Percentiles rank a stretch among this genome's conserved stretches.
Conservation (phyloP, 805 yeast species). For the Wickerhamiella vanderwaltii region DNA sequence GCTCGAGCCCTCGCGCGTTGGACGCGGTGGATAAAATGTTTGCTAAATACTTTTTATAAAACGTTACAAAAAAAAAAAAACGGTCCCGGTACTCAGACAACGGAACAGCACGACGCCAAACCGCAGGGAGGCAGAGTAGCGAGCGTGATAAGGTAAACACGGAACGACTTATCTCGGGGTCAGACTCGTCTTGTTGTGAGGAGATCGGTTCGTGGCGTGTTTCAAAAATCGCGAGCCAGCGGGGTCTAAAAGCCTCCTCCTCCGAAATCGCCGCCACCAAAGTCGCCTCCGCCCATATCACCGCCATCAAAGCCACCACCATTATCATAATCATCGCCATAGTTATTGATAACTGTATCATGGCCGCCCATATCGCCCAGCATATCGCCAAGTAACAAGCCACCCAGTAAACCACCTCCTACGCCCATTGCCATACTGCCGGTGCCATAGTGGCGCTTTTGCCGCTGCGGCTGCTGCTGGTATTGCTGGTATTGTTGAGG, state of each 20-base stretch:
- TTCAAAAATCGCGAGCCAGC: neutral
- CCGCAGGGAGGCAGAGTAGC: too few relatives aligned
- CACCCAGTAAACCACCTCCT: conserved; percentile 26
- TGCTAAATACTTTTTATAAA: too few relatives aligned
- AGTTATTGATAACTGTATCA: conserved; percentile 29
- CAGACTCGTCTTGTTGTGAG: too few relatives aligned
- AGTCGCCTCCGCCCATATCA: conserved; percentile 9
- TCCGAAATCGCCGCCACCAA: conserved; percentile 13
- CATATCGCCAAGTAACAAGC: conserved; percentile 22
- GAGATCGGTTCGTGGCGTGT: too few relatives aligned
- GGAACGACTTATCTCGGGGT: too few relatives aligned
- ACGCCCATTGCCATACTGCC: conserved; percentile 33
- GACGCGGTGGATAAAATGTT: too few relatives aligned
- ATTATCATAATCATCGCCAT: conserved; percentile 18
- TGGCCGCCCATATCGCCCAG: conserved; percentile 14
- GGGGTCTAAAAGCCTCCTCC: conserved; percentile 10
- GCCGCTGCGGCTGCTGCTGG: conserved; percentile 22
- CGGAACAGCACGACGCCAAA: too few relatives aligned
- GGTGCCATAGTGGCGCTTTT: conserved; percentile 23
- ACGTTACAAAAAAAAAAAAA: too few relatives aligned
- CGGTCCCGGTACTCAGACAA: too few relatives aligned
- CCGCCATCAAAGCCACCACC: conserved; percentile 3
- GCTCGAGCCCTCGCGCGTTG: too few relatives aligned
- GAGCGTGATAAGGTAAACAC: too few relatives aligned
- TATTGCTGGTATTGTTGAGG: conserved; percentile 17